Evolutionary conservation across 1,139 yeast species (phyloP), one percentile per base, ranked within the genome.

Genomic region (Groenewaldozyma auringiensis): DNA sequence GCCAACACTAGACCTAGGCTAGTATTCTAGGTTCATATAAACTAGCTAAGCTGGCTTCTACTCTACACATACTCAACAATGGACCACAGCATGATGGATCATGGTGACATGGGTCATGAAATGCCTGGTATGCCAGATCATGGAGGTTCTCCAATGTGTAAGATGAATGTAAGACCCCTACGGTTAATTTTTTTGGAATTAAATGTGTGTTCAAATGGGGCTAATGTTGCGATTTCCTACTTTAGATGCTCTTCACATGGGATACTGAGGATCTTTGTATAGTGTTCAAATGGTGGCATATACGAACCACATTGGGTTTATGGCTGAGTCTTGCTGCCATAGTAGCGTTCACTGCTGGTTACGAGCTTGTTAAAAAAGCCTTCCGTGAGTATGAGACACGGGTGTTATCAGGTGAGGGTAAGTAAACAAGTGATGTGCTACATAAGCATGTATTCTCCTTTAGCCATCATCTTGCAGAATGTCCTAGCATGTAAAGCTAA

Each of bases 161-260:
- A 76, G n/a, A 79, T 79, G 85, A 75, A 78, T 62, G 59, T 54
- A 50, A 16, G 57, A 8, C 13, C 13, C 14, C 8, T 8, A 25
- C 31, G 11, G 31, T 25, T 25, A n/a, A n/a, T n/a, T n/a, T n/a
- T n/a, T n/a, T n/a, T n/a, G n/a, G n/a, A n/a, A n/a, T n/a, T n/a
- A n/a, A n/a, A n/a, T n/a, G n/a, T n/a, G n/a, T n/a, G n/a, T n/a
- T n/a, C n/a, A n/a, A n/a, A n/a, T n/a, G n/a, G n/a, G n/a, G n/a
- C n/a, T n/a, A n/a, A n/a, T n/a, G n/a, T n/a, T n/a, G n/a, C n/a
- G n/a, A n/a, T n/a, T n/a, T n/a, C n/a, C n/a, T n/a, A n/a, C n/a
- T n/a, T n/a, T 48, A 70, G 74, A 84, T 83, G 92, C 58, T 82
- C n/a, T 83, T 84, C 63, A 83, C 89, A 9, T 85, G 94, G 94